These are phyloP conservation scores for Terana coerulea DNA, from an alignment of 768 basidiomycete species.

Conservation along the genomic window DNA sequence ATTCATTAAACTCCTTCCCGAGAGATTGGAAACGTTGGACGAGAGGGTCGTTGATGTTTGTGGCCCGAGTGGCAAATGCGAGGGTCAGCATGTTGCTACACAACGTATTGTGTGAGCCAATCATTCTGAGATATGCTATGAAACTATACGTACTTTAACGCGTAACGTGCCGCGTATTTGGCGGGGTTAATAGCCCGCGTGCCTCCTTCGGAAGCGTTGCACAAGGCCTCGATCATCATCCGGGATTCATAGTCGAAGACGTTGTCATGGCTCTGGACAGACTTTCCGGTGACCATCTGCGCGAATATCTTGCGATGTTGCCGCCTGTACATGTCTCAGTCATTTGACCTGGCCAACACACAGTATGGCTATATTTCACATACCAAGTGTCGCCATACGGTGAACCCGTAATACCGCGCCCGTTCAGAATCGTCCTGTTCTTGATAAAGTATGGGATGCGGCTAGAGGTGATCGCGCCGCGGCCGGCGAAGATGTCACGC, in stretches of 20 bases:
- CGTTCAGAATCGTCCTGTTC: too few relatives aligned
- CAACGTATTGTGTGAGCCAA: conserved; percentile 2
- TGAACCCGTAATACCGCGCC: too few relatives aligned
- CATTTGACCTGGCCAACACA: too few relatives aligned
- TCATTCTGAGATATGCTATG: not conserved
- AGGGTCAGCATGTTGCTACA: conserved; percentile 44
- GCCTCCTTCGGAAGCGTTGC: conserved; percentile 30
- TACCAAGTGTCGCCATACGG: too few relatives aligned
- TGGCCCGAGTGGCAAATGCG: conserved; percentile 40
- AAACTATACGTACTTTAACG: conserved; percentile 21
- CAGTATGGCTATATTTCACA: too few relatives aligned
- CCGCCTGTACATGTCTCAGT: conserved; percentile 27
- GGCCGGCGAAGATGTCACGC: too few relatives aligned
- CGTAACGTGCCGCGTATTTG: conserved; percentile 35
- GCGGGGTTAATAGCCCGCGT: conserved; percentile 34
- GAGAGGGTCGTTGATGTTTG: conserved; percentile 34
- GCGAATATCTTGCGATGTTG: conserved; percentile 40
- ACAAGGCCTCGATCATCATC: conserved; percentile 36
- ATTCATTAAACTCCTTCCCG: conserved; percentile 41
- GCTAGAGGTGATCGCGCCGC: too few relatives aligned
- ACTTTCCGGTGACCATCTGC: conserved; percentile 28
- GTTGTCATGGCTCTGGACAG: conserved; percentile 33
- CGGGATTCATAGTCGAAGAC: conserved; percentile 38
- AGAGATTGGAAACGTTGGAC: conserved; percentile 33
- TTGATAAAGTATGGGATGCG: too few relatives aligned